Conservation (phyloP, 495 filamentous ascomycete species). For the Penicillium bialowiezense region DNA sequence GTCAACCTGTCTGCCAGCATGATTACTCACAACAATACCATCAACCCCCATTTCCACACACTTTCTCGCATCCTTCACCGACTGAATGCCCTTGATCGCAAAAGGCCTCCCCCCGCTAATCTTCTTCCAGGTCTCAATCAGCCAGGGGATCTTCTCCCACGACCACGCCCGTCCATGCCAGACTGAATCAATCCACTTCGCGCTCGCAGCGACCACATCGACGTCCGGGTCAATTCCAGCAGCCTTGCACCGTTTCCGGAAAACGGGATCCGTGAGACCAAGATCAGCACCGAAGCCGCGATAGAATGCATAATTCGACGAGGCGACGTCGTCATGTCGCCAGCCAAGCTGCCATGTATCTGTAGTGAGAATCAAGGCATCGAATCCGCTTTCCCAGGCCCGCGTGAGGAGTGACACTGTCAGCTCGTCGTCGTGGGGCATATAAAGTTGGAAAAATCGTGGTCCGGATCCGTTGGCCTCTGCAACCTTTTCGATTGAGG, state of each 20-base stretch:
- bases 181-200: constrained; percentile 63
- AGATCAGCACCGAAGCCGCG: constrained; percentile 54
- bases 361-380: constrained; percentile 58
- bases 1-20: constrained; percentile 62
- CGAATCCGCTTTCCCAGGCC: constrained; percentile 54
- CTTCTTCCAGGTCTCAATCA: constrained; percentile 49
- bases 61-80: constrained; percentile 49
- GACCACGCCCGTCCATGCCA: constrained; percentile 62
- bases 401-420: constrained; percentile 53
- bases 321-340: constrained; percentile 59
- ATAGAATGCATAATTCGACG: constrained; percentile 64
- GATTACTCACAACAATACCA: constrained; percentile 59
- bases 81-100: constrained; percentile 56
- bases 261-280: constrained; percentile 58
- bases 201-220: constrained; percentile 48
- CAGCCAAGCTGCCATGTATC: constrained; percentile 67
- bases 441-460: constrained; percentile 65
- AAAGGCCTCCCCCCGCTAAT: constrained; percentile 57
- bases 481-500: constrained; percentile 57
- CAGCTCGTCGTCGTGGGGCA: constrained; percentile 60
- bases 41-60: constrained; percentile 54
- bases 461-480: constrained; percentile 50
- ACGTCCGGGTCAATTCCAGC: constrained; percentile 51
- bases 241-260: constrained; percentile 48
- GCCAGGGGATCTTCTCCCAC: constrained; percentile 57